phyloP scores from a whole-genome alignment of 805 yeast genomes.

The Metschnikowia henanensis region DNA sequence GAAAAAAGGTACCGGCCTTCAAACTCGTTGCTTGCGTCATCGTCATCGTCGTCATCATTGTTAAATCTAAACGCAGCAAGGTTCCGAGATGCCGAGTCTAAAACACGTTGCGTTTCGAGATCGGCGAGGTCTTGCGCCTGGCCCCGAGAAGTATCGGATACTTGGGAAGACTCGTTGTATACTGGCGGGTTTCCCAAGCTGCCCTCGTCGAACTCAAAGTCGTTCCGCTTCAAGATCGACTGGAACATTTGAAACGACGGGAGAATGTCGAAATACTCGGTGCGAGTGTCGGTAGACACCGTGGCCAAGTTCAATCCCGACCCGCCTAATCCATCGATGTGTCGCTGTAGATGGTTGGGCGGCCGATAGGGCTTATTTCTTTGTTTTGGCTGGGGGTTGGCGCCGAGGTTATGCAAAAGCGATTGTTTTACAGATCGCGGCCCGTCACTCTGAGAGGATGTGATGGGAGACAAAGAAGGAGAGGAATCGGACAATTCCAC shows the following conservation, averaged over 20 bases:
- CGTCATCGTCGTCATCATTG: slow-evolving; percentile 7
- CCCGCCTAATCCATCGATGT: slow-evolving; percentile 28
- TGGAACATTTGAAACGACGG: slow-evolving; percentile 74
- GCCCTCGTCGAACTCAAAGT: slow-evolving; percentile 38
- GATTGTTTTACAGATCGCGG: neutral
- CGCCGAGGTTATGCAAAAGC: neutral
- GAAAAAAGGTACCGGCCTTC: slow-evolving; percentile 20
- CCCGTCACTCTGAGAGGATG: slow-evolving; percentile 2
- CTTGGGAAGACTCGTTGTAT: slow-evolving; percentile 32
- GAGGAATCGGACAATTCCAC: slow-evolving; percentile 15
- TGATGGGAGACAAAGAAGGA: slow-evolving; percentile 11
- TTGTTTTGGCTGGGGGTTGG: slow-evolving; percentile 10
- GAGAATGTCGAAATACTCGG: slow-evolving; percentile 49
- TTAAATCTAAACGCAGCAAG: slow-evolving; percentile 3
- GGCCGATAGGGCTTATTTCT: slow-evolving; percentile 34
- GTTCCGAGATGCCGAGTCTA: slow-evolving; percentile 13
- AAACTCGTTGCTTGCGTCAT: slow-evolving; percentile 11
- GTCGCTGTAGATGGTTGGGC: slow-evolving; percentile 34
- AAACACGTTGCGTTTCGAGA: slow-evolving; percentile 6
- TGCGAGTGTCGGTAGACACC: slow-evolving; percentile 16
- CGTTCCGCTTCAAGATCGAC: slow-evolving; percentile 45
- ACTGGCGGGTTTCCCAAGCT: slow-evolving; percentile 34
- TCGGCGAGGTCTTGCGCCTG: neutral
- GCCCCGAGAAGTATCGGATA: slow-evolving; percentile 5
- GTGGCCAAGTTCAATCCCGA: slow-evolving; percentile 10